phyloP scores from a whole-genome alignment of 2,329 filamentous ascomycete genomes.

The Nannizziopsis barbatae region DNA sequence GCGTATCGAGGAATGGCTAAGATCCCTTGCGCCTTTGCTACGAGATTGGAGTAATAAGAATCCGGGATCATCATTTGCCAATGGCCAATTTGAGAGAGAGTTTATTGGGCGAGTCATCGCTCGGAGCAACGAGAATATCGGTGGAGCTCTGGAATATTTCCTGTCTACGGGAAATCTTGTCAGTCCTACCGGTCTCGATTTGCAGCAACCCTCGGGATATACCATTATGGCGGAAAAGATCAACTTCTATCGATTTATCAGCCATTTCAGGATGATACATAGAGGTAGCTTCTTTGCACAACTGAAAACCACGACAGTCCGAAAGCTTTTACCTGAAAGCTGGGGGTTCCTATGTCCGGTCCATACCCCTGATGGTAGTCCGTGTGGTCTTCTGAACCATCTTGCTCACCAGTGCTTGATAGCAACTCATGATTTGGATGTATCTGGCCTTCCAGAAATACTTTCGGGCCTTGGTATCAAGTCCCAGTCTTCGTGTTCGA shows the following conservation, averaged over 20 bases:
- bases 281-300: conserved; percentile 98
- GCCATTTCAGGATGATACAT: conserved; percentile 98
- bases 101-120: conserved; percentile 68
- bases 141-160: conserved; percentile 83
- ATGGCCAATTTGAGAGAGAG: conserved; percentile 64
- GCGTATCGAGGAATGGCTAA: conserved; percentile 77
- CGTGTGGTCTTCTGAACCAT: conserved; percentile 90
- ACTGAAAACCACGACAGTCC: conserved; percentile 89
- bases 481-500: conserved; percentile 61
- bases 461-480: conserved; percentile 71
- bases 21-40: conserved; percentile 46
- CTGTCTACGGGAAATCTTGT: conserved; percentile 88
- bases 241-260: conserved; percentile 97
- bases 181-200: conserved; percentile 80
- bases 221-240: conserved; percentile 97
- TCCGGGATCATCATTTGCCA: conserved; percentile 52
- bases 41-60: conserved; percentile 47
- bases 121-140: conserved; percentile 78
- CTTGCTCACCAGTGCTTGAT: conserved; percentile 90
- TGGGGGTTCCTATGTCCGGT: conserved; percentile 98
- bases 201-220: conserved; percentile 90
- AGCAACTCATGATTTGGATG: conserved; percentile 62
- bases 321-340: conserved; percentile 88
- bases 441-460: conserved; percentile 60
- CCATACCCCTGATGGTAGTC: conserved; percentile 90